Evolutionary conservation across 2,329 filamentous ascomycete species (phyloP).

Genomic region (Paracoccidioides brasiliensis): DNA sequence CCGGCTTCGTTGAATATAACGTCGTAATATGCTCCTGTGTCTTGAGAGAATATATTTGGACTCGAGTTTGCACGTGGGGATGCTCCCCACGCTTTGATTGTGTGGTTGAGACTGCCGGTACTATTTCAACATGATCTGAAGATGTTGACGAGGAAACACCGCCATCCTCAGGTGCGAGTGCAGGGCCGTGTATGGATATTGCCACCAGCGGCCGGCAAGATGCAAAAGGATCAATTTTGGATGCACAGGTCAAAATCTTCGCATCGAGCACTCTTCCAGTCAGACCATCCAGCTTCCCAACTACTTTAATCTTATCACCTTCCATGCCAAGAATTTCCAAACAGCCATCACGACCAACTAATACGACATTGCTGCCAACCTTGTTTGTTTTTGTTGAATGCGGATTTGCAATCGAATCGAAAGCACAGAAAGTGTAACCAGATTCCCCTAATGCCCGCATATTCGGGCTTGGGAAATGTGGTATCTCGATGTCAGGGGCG

Average conservation of each 20-base stretch:
- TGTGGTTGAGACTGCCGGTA: slow-evolving; percentile 16
- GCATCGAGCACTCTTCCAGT: slow-evolving; percentile 69
- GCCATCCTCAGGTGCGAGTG: slow-evolving; percentile 38
- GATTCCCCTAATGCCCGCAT: neutral
- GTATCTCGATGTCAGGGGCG: slow-evolving; percentile 56
- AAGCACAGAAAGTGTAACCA: slow-evolving; percentile 64
- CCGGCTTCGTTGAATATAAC: slow-evolving; percentile 58
- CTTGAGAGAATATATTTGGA: slow-evolving; percentile 76
- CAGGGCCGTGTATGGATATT: slow-evolving; percentile 59
- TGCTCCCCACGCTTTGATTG: slow-evolving; percentile 19
- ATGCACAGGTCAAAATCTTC: slow-evolving; percentile 64
- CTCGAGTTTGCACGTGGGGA: slow-evolving; percentile 61
- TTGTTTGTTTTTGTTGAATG: slow-evolving; percentile 28
- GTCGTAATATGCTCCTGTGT: slow-evolving; percentile 60
- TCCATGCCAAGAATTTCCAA: slow-evolving; percentile 63
- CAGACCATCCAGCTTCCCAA: slow-evolving; percentile 61
- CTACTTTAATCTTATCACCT: slow-evolving; percentile 55
- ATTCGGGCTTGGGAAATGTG: slow-evolving; percentile 19
- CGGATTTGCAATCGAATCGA: slow-evolving; percentile 52
- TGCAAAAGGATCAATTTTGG: slow-evolving; percentile 39
- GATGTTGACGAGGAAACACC: slow-evolving; percentile 20
- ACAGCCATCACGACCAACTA: slow-evolving; percentile 69
- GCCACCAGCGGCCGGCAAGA: slow-evolving; percentile 60
- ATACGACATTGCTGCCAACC: slow-evolving; percentile 48
- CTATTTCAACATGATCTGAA: slow-evolving; percentile 25